A percentile compares a stretch with the other conserved stretches of the same genome.
phyloP scores from a whole-genome alignment of 2,329 filamentous ascomycete genomes.

The Passalora sequoiae region DNA sequence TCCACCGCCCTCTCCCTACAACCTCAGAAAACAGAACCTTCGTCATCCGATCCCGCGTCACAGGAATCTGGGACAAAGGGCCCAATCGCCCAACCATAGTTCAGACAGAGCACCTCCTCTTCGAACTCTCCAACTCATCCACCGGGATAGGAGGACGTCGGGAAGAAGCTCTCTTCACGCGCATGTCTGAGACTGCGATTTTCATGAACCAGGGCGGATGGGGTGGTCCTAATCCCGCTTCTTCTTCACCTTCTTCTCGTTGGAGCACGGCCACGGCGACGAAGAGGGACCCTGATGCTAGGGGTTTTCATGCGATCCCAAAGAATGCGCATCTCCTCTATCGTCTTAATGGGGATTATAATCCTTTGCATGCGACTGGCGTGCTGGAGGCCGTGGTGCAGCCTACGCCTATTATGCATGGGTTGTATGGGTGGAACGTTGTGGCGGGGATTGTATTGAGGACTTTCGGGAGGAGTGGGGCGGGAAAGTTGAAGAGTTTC shows the following conservation, averaged over 20 bases:
- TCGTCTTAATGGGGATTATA: slow-evolving; percentile 86
- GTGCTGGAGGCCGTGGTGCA: slow-evolving; percentile 63
- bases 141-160: slow-evolving; percentile 22
- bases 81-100: slow-evolving; percentile 70
- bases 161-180: slow-evolving; percentile 63
- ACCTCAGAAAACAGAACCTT: slow-evolving; percentile 66
- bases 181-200: slow-evolving; percentile 65
- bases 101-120: slow-evolving; percentile 68
- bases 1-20: slow-evolving; percentile 61
- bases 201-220: slow-evolving; percentile 73
- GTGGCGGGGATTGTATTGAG: slow-evolving; percentile 66
- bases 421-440: slow-evolving; percentile 79
- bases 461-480: slow-evolving; percentile 64
- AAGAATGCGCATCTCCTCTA: slow-evolving; percentile 72
- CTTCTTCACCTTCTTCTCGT: slow-evolving; percentile 19
- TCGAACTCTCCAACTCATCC: slow-evolving; percentile 49
- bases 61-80: slow-evolving; percentile 86
- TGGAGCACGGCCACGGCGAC: too few relatives aligned
- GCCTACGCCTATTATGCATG: slow-evolving; percentile 85
- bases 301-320: slow-evolving; percentile 18
- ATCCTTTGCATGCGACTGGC: slow-evolving; percentile 87
- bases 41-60: slow-evolving; percentile 68
- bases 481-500: slow-evolving; percentile 77
- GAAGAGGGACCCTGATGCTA: background rate
- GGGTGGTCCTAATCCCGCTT: slow-evolving; percentile 68